Conservation (phyloP, 805 yeast species). For the Nakazawaea holstii region DNA sequence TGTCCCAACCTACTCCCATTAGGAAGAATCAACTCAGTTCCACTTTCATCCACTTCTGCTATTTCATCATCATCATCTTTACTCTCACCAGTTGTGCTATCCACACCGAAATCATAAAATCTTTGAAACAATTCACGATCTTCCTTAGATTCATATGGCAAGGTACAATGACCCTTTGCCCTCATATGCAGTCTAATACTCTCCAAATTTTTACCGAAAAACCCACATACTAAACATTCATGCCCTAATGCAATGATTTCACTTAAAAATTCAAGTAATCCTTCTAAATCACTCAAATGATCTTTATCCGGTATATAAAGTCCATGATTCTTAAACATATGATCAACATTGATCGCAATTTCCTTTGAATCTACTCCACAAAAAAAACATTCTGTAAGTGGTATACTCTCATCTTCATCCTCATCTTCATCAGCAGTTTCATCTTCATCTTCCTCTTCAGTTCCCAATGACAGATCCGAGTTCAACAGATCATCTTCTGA, state of each 20-base stretch:
- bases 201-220: constrained; percentile 33
- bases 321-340: constrained; percentile 40
- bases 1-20: constrained; percentile 70
- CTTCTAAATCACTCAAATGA: constrained; percentile 30
- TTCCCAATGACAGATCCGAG: background rate
- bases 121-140: constrained; percentile 30
- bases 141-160: constrained; percentile 39
- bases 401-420: constrained; percentile 23
- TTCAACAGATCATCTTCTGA: constrained; percentile 16
- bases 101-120: constrained; percentile 31
- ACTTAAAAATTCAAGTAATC: constrained; percentile 29
- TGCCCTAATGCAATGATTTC: constrained; percentile 32
- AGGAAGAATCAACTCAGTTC: constrained; percentile 58
- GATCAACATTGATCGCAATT: constrained; percentile 26
- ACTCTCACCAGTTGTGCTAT: no score
- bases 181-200: constrained; percentile 37
- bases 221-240: constrained; percentile 41
- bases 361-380: constrained; percentile 37
- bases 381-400: constrained; percentile 42
- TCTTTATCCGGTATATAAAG: constrained; percentile 39
- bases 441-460: constrained; percentile 9
- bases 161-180: constrained; percentile 38
- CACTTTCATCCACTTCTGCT: constrained; percentile 47
- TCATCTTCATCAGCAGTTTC: constrained; percentile 18
- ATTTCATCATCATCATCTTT: constrained; percentile 16